Evolutionary conservation across 495 filamentous ascomycete genomes (phyloP), one percentile per base, ranked within the genome.

Genomic region (Pyronema omphalodes): DNA sequence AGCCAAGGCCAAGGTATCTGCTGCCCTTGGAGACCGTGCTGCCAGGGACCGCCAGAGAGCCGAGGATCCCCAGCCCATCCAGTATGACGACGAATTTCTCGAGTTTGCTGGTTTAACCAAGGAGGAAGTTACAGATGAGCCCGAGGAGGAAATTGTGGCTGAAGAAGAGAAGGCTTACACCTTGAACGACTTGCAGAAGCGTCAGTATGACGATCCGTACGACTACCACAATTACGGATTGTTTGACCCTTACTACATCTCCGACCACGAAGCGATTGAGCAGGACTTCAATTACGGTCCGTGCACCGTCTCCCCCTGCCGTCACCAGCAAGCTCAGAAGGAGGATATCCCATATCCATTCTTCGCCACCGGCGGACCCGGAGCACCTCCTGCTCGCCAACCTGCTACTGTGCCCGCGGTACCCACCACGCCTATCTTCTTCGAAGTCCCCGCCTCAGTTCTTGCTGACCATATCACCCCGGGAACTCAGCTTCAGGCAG

Each of bases 71-170:
- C 50, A 34, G n/a, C 39, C 41, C 18, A 41, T 46, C 11, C 36
- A 52, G 34, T 52, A 43, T 35, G 52, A 54, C 29, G 40, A 54
- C 14, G 52, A 54, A 39, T 54, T 54, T 15, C 41, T 54, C 3
- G 11, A 14, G 40, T 54, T 54, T 36, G 52, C 52, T 3, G 37
- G 52, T 8, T 15, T 54, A 18, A 4, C 52, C 9, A n/a, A 19
- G 8, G 52, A 54, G n/a, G 40, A 54, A 37, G 39, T 54, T 7
- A 19, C 39, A 2, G 23, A 29, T 29, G 40, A 39, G n/a, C 50
- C 50, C 9, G 15, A 17, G 33, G 7, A 9, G 14, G 23, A 43
- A 17, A 1, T 40, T 34, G 11, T 52, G 17, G 6, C 37, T 17
- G 19, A 14, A 9, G 50, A 52, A 34, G 34, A 34, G 35, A 52